Evolutionary conservation across 768 basidiomycete genomes (phyloP).

Genomic region (Leucocoprinus sp.): DNA sequence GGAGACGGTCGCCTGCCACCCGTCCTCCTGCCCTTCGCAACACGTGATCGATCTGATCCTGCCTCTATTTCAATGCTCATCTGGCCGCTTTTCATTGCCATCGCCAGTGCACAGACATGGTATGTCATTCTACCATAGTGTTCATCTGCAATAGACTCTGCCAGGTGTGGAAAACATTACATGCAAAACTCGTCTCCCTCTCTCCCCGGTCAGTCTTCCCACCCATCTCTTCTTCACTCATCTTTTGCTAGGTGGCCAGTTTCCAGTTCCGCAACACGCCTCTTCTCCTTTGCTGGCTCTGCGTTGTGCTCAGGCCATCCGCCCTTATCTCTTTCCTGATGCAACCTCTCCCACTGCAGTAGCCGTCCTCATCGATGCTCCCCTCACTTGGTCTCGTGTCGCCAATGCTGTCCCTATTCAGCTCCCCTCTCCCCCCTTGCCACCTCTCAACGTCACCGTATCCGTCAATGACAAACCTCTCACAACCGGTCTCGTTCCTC

Average conservation of each 20-base stretch:
- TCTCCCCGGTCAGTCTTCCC: conserved; percentile 5
- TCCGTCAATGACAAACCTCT: conserved; percentile 36
- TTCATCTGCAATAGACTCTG: neutral
- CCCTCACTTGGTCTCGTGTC: conserved; percentile 40
- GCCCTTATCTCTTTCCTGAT: conserved; percentile 54
- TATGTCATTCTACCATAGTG: too few relatives aligned
- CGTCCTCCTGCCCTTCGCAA: too few relatives aligned
- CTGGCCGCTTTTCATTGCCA: neutral
- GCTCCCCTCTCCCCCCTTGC: conserved; percentile 17
- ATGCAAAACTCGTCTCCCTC: conserved; percentile 3
- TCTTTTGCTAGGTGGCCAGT: conserved; percentile 26
- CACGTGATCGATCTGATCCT: too few relatives aligned
- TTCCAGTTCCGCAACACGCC: conserved; percentile 11
- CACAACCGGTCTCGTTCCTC: conserved; percentile 34
- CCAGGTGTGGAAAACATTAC: conserved; percentile 14
- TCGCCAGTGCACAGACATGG: too few relatives aligned
- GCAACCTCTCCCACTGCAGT: conserved; percentile 23
- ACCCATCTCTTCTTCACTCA: neutral
- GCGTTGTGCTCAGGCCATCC: conserved; percentile 49
- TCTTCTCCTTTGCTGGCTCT: conserved; percentile 41
- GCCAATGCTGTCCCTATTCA: conserved; percentile 36
- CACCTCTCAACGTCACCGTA: conserved; percentile 34
- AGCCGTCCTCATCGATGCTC: conserved; percentile 44
- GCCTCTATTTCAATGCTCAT: too few relatives aligned
- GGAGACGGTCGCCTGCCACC: too few relatives aligned